phyloP scores from a whole-genome alignment of 139 green algal species.

The Chlamydomonas applanata region DNA sequence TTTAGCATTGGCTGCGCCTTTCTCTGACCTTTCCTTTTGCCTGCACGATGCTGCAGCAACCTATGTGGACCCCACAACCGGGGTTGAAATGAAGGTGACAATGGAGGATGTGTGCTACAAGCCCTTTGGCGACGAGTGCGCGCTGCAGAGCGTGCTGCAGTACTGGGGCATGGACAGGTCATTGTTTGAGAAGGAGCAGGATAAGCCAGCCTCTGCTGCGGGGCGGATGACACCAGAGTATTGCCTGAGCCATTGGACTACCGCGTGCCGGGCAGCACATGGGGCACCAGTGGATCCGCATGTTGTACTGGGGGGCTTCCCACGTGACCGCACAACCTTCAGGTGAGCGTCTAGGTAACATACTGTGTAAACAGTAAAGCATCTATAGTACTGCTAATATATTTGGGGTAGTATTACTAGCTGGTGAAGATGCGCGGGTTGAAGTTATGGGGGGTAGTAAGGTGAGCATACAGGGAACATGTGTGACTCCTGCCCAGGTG shows the following conservation, averaged over 20 bases:
- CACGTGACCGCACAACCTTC: slow-evolving; percentile 29
- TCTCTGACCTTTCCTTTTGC: no score
- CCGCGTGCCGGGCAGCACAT: slow-evolving; percentile 58
- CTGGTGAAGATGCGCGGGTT: no score
- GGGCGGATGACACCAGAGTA: slow-evolving; percentile 57
- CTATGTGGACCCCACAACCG: neutral
- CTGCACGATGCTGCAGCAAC: neutral
- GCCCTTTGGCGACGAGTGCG: slow-evolving; percentile 76
- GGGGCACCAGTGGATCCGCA: slow-evolving; percentile 78
- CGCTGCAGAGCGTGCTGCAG: slow-evolving; percentile 82
- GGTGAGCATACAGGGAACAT: no score
- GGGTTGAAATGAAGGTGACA: slow-evolving; percentile 26
- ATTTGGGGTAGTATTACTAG: no score
- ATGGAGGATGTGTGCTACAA: slow-evolving; percentile 84
- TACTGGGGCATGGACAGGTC: slow-evolving; percentile 82
- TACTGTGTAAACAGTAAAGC: no score
- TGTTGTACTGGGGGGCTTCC: slow-evolving; percentile 85
- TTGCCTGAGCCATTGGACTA: slow-evolving; percentile 72
- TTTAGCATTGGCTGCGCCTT: no score
- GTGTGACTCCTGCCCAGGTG: no score
- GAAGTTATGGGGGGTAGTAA: no score
- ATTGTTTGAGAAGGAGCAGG: slow-evolving; percentile 34
- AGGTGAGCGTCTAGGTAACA: no score
- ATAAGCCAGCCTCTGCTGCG: slow-evolving; percentile 15
- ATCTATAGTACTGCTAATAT: no score